These are phyloP conservation scores for Ramaria sp. DNA, from an alignment of 768 basidiomycete genomes.

Conservation along the genomic window DNA sequence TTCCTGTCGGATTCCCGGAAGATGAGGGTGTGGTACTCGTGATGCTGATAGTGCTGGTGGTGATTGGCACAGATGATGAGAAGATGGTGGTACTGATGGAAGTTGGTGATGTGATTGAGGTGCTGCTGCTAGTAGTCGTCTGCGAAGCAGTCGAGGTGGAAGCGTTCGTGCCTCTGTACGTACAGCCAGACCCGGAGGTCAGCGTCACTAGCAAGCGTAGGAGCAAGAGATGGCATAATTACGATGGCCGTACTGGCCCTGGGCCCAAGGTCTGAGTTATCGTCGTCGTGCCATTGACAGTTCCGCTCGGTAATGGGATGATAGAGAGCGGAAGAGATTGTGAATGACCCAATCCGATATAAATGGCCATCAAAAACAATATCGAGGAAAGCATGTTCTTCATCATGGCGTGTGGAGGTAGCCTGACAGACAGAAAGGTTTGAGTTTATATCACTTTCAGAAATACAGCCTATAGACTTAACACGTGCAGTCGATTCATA, in stretches of 20 bases:
- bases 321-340: not conserved
- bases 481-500: no score
- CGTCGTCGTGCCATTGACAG: not conserved
- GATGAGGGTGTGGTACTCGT: not conserved
- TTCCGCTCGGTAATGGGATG: not conserved
- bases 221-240: not conserved
- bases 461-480: no score
- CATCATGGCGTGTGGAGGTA: not conserved
- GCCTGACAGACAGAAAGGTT: not conserved
- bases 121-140: not conserved
- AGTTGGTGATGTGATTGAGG: not conserved
- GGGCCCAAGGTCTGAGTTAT: not conserved
- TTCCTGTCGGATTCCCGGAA: not conserved
- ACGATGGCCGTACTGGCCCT: not conserved
- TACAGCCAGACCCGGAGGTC: not conserved
- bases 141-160: no score
- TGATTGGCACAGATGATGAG: not conserved
- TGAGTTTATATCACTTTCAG: not conserved
- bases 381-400: not conserved
- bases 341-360: not conserved
- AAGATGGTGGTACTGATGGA: not conserved
- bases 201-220: not conserved
- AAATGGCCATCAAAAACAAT: not conserved
- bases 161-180: not conserved
- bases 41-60: not conserved